Evolutionary conservation across 2,329 filamentous ascomycete species (phyloP).

Genomic region (Colletotrichum musae): DNA sequence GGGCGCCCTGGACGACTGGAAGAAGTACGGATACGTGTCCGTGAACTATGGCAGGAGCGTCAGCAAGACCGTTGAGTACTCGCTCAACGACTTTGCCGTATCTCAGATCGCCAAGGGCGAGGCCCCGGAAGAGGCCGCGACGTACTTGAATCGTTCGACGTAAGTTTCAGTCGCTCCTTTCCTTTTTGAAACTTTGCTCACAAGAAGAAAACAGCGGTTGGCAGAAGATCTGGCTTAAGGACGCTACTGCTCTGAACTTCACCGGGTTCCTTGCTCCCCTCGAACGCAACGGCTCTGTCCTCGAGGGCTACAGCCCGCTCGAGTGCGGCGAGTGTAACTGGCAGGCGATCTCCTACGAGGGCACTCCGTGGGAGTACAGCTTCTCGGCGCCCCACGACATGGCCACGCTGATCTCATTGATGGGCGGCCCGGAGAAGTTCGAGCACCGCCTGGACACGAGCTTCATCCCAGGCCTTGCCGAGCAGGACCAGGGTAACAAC

Average conservation of each 20-base stretch:
- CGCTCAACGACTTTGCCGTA: slow-evolving; percentile 71
- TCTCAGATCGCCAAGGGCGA: slow-evolving; percentile 69
- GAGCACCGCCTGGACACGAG: slow-evolving; percentile 61
- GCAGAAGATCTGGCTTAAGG: slow-evolving; percentile 71
- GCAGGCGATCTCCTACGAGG: slow-evolving; percentile 67
- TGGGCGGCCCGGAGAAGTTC: slow-evolving; percentile 66
- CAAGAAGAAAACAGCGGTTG: slow-evolving; percentile 57
- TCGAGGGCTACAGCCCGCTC: slow-evolving; percentile 61
- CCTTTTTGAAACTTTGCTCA: background rate
- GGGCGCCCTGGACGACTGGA: slow-evolving; percentile 72
- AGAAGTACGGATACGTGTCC: slow-evolving; percentile 69
- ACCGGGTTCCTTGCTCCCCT: slow-evolving; percentile 71
- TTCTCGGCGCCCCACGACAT: slow-evolving; percentile 73
- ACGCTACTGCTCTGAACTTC: slow-evolving; percentile 62
- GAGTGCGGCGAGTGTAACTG: slow-evolving; percentile 70
- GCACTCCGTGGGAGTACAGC: slow-evolving; percentile 63
- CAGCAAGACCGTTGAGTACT: slow-evolving; percentile 70
- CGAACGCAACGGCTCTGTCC: slow-evolving; percentile 60
- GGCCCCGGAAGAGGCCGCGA: slow-evolving; percentile 61
- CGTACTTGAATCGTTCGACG: slow-evolving; percentile 66
- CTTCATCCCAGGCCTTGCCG: slow-evolving; percentile 55
- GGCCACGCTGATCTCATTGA: slow-evolving; percentile 62
- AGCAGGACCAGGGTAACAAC: slow-evolving; percentile 64
- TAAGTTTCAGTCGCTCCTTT: background rate
- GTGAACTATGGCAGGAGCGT: slow-evolving; percentile 66